Percentiles rank a stretch among this genome's conserved stretches.
phyloP scores from a whole-genome alignment of 73 alveolate genomes.

The Strombidium stylifer region DNA sequence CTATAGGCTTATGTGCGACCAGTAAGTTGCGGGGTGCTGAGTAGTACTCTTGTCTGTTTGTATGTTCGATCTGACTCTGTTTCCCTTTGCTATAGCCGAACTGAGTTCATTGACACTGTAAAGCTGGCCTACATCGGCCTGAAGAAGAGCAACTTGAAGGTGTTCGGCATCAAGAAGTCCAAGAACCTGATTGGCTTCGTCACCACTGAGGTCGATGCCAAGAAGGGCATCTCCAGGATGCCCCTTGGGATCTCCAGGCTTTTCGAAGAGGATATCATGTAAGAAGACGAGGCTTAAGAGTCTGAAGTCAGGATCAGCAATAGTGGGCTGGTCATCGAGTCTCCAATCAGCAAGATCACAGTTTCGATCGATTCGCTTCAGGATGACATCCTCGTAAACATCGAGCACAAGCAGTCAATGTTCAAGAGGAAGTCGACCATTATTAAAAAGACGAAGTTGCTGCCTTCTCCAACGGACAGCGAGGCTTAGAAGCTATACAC shows the following conservation, averaged over 20 bases:
- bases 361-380: neutral
- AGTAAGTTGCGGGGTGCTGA: neutral
- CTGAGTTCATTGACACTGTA: conserved; percentile 44
- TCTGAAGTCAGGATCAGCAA: neutral
- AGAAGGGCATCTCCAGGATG: conserved; percentile 34
- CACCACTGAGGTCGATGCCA: conserved; percentile 28
- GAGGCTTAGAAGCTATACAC: neutral
- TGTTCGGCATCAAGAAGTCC: conserved; percentile 33
- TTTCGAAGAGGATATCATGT: neutral
- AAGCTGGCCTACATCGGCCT: conserved; percentile 49
- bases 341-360: neutral
- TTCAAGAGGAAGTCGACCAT: neutral
- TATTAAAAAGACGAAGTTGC: neutral
- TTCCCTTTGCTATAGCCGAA: too few relatives aligned
- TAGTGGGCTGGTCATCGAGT: neutral
- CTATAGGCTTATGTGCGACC: conserved; percentile 44
- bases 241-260: conserved; percentile 13
- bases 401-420: neutral
- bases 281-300: neutral
- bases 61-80: too few relatives aligned
- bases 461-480: neutral
- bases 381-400: neutral
- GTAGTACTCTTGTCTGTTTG: neutral
- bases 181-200: conserved; percentile 7
- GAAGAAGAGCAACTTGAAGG: conserved; percentile 23